Conservation (phyloP, 2,329 filamentous ascomycete species). For the Cladosporium austrohemisphaericum region DNA sequence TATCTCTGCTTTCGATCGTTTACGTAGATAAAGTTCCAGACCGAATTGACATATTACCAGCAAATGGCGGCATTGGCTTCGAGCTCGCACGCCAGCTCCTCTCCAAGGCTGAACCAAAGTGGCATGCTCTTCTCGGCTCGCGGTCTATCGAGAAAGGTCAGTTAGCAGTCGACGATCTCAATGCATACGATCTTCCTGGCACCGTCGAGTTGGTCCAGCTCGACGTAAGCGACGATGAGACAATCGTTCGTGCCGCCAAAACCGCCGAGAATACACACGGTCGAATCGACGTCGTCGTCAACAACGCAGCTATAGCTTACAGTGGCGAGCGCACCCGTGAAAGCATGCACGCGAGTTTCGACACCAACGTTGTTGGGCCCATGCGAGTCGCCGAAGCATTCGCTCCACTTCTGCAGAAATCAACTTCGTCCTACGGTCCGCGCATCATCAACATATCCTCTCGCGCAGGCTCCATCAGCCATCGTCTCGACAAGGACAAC, state of each 20-base stretch:
- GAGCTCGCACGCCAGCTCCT: slow-evolving; percentile 41
- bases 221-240: slow-evolving; percentile 25
- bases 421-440: slow-evolving; percentile 11
- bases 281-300: slow-evolving; percentile 36
- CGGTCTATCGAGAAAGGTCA: slow-evolving; percentile 39
- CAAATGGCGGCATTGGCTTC: slow-evolving; percentile 48
- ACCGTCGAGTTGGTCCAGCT: slow-evolving; percentile 25
- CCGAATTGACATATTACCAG: slow-evolving; percentile 6
- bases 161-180: slow-evolving; percentile 29
- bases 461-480: slow-evolving; percentile 34
- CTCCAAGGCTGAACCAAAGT: slow-evolving; percentile 19
- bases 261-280: slow-evolving; percentile 20
- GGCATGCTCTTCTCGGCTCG: slow-evolving; percentile 39
- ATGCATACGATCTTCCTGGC: slow-evolving; percentile 20
- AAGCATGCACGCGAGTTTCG: slow-evolving; percentile 26
- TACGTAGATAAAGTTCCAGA: background rate
- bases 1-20: background rate
- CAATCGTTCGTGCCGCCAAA: slow-evolving; percentile 25
- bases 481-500: slow-evolving; percentile 27
- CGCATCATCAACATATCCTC: slow-evolving; percentile 37
- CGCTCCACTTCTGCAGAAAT: slow-evolving; percentile 27
- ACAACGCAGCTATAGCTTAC: slow-evolving; percentile 36
- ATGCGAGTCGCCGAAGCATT: slow-evolving; percentile 25
- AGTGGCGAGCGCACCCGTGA: slow-evolving; percentile 24
- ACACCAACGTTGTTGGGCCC: slow-evolving; percentile 28